A percentile compares a stretch with the other conserved stretches of the same genome.
Evolutionary conservation across 257 asterid genomes (phyloP).

Genomic region (Cruciata laevipes): DNA sequence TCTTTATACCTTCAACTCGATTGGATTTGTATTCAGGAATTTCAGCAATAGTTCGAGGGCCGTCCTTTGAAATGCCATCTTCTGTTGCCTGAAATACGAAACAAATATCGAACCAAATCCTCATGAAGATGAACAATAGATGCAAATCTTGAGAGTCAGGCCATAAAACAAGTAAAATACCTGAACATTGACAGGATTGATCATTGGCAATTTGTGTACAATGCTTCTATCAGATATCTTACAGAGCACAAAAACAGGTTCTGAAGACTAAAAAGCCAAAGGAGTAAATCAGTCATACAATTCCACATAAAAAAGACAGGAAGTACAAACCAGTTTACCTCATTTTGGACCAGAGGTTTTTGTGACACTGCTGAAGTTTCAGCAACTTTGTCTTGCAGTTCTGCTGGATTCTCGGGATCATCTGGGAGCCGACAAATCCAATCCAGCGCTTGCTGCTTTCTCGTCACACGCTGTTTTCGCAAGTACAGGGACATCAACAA

Average conservation of each 20-base stretch:
- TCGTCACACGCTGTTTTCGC: background rate
- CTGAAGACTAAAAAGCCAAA: background rate
- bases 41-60: background rate
- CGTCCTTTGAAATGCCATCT: background rate
- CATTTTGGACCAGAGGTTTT: background rate
- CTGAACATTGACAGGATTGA: background rate
- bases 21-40: background rate
- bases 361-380: background rate
- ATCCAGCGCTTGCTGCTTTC: background rate
- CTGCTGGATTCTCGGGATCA: background rate
- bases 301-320: background rate
- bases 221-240: background rate
- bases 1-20: background rate
- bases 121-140: background rate
- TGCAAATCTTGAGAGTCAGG: background rate
- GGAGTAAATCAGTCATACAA: background rate
- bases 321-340: background rate
- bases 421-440: background rate
- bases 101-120: background rate
- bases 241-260: background rate
- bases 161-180: background rate
- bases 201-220: background rate
- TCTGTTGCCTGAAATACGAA: background rate
- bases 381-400: background rate
- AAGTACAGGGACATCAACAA: background rate